phyloP scores from a whole-genome alignment of 257 asterid species.

The Nemophila menziesii region DNA sequence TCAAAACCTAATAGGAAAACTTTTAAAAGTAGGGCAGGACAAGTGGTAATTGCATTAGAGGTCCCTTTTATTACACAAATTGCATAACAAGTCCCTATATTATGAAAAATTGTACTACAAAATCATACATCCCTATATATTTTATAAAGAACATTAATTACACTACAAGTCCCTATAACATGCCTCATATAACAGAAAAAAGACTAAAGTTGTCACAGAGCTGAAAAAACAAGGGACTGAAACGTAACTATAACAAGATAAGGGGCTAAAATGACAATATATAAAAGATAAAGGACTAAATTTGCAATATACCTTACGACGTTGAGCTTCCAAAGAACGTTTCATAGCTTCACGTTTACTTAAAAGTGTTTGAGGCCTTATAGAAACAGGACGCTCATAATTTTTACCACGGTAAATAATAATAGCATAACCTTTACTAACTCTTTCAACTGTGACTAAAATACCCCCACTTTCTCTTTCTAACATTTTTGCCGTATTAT shows the following conservation, averaged over 20 bases:
- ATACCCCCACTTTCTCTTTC: constrained; percentile 98
- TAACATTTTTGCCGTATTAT: constrained; percentile 55
- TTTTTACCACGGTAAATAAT: constrained; percentile 93
- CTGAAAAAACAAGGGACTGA: too few species aligned
- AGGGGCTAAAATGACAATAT: background rate
- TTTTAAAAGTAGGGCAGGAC: too few species aligned
- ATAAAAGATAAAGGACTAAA: background rate
- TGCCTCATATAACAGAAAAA: too few species aligned
- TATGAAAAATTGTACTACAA: too few species aligned
- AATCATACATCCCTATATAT: too few species aligned
- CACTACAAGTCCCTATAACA: too few species aligned
- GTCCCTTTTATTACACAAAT: too few species aligned
- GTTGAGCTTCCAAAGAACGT: constrained; percentile 84
- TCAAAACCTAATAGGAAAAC: too few species aligned
- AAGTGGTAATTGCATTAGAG: too few species aligned
- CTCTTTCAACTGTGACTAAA: constrained; percentile 82
- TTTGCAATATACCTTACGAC: constrained; percentile 65
- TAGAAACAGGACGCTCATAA: constrained; percentile 71
- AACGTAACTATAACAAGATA: constrained; percentile 1
- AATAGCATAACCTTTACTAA: constrained; percentile 73
- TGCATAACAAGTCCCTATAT: too few species aligned
- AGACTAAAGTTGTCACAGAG: too few species aligned
- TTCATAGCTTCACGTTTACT: constrained; percentile 90
- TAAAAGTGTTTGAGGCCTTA: constrained; percentile 87
- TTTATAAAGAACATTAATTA: too few species aligned